Evolutionary conservation across 2,329 filamentous ascomycete genomes (phyloP).

Genomic region (Colletotrichum sp.): DNA sequence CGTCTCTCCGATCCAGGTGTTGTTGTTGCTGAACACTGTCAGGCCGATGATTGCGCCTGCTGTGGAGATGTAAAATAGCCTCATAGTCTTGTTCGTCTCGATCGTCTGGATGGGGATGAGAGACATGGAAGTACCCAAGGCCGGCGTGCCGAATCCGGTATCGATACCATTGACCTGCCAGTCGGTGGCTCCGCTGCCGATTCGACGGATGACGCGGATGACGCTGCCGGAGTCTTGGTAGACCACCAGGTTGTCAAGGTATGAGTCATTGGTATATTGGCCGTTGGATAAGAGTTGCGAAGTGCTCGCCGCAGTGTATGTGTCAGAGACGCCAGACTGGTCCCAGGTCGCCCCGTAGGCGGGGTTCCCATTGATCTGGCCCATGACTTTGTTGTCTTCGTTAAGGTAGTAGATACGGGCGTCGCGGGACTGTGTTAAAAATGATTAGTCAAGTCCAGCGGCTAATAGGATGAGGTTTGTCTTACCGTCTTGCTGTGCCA

Average conservation of each 20-base stretch:
- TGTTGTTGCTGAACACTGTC: not conserved
- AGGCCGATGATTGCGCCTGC: not conserved
- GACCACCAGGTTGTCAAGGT: constrained; percentile 9
- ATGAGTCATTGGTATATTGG: constrained; percentile 1
- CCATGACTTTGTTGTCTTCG: constrained; percentile 7
- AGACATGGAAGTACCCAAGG: not conserved
- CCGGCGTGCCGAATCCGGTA: constrained; percentile 3
- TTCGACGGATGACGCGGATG: constrained; percentile 2
- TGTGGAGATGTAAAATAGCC: constrained; percentile 6
- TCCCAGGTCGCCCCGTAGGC: constrained; percentile 2
- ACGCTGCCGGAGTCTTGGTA: constrained; percentile 10
- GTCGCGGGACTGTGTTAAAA: not conserved
- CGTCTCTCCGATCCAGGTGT: not conserved
- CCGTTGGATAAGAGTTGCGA: constrained; percentile 16
- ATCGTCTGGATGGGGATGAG: constrained; percentile 7
- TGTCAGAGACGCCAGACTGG: constrained; percentile 11
- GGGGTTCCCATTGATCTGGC: constrained; percentile 1
- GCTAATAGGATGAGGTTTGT: too few species aligned
- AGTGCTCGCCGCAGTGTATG: not conserved
- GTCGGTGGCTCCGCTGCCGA: not conserved
- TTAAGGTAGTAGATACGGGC: constrained; percentile 15
- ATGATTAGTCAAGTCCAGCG: not conserved
- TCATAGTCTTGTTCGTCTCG: not conserved
- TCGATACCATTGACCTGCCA: constrained; percentile 3
- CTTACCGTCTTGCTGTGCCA: constrained; percentile 10